A percentile compares a stretch with the other conserved stretches of the same genome.
phyloP scores from a whole-genome alignment of 306 rosid genomes.

The Cucurbita maxima region DNA sequence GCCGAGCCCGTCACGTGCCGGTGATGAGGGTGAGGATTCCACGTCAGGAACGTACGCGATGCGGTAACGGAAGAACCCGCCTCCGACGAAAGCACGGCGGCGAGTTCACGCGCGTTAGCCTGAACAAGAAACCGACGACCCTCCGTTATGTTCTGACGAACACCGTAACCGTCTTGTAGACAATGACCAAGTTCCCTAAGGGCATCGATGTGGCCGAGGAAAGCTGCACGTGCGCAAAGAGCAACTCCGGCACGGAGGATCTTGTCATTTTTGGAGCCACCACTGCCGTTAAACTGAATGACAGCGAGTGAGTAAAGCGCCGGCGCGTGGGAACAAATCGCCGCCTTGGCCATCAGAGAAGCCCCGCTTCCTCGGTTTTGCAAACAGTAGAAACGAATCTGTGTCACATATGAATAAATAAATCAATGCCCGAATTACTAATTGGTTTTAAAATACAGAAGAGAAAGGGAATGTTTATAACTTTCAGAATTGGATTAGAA shows the following conservation, averaged over 20 bases:
- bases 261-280: slow-evolving; percentile 73
- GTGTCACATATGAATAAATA: background rate
- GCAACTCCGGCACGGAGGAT: slow-evolving; percentile 84
- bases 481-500: background rate
- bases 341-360: slow-evolving; percentile 77
- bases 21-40: slow-evolving; percentile 25
- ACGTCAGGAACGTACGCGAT: slow-evolving; percentile 27
- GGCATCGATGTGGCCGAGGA: slow-evolving; percentile 81
- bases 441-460: too few species aligned
- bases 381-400: slow-evolving; percentile 90
- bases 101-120: slow-evolving; percentile 87
- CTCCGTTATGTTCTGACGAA: slow-evolving; percentile 59
- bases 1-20: slow-evolving; percentile 26
- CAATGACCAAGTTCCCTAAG: slow-evolving; percentile 87
- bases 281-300: slow-evolving; percentile 94
- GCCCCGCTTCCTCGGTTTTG: slow-evolving; percentile 73
- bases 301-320: slow-evolving; percentile 75
- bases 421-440: background rate
- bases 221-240: slow-evolving; percentile 80
- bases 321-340: slow-evolving; percentile 75
- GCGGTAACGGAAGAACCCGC: background rate
- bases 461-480: background rate
- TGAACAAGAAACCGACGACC: slow-evolving; percentile 74
- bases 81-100: slow-evolving; percentile 40
- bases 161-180: slow-evolving; percentile 92